Base-by-base conservation (phyloP, 345 rosid species). In the Dovyalis caffra region DNA sequence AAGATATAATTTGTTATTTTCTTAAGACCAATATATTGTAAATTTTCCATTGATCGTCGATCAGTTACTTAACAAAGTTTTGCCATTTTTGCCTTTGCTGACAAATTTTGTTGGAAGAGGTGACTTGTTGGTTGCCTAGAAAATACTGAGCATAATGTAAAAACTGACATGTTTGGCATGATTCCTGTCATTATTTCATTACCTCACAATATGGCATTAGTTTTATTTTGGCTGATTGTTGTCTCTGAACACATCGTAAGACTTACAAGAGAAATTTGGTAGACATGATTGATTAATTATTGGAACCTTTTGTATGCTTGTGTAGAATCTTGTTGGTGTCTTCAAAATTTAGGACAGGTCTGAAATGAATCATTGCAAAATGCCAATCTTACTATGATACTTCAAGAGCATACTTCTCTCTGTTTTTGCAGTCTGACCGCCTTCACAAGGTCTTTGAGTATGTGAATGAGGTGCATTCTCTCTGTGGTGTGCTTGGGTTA, bases 401-500 rank as follows among this genome's bases (percentile, higher is more conserved):
- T 63, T 47, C 15, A 35, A 25, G 57, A 73, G 1, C 15, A 4
- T 60, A 11, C 20, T 64, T 70, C 26, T 66, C 57, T 69, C 57
- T 71, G 62, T 78, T 65, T 78, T 67, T 85, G 91, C 94, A 95
- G 99, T 87, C 96, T 70, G 94, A 89, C 73, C 99, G 99, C 64
- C 90, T 93, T 64, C 87, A 82, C 70, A 91, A 91, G 82, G 98
- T 90, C 68, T 89, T 93, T 83, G 86, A 85, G 23, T 82, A 79
- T 76, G 86, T 93, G 57, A 93, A 95, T 33, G 97, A 93, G 84
- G 98, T 88, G 37, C 99, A 95, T 77, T 75, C 87, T 35, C 88
- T 93, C 0, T 93, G 97, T 74, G 91, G 96, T 70, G 92, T 95
- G 76, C 90, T 95, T 26, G 97, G 94, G 58, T 74, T 91, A 79